Base-by-base conservation (phyloP, 352 stramenopile genomes). In the Phytopythium aichiense region DNA sequence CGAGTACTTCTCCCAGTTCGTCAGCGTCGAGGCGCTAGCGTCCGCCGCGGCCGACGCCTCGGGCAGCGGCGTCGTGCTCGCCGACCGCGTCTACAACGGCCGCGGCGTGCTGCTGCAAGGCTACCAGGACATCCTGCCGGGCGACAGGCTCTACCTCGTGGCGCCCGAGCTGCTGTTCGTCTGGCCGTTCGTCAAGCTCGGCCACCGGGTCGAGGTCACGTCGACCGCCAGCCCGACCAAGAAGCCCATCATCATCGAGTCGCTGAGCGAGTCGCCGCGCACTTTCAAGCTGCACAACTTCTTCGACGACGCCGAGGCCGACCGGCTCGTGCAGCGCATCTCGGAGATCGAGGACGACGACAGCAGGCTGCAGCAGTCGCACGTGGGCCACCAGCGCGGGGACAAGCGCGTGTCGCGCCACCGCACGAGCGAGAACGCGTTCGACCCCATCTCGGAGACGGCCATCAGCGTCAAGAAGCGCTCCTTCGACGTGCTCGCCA, bases 211-310 rank as follows among this genome's bases (percentile, higher is more conserved):
- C 60, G 70, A 72, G 22, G 61, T 94, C 57, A 69, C 68, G 33
- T 76, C 78, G 4, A 52, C 74, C 48, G 62, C 76, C 25, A 91
- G 79, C 42, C 81, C 81, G 12, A 92, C 78, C 42, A 71, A 75
- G 50, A 65, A 80, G 56, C 67, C 77, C 4, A 72, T 92, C 53
- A 69, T 92, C 43, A 77, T 94, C 40, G 85, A 92, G 67, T 91
- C 81, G 43, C 68, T 92, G 9, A 88, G 74, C 20, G 85, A 94
- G 55, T 90, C 76, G 20, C 91, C 91, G 16, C 79, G 89, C 23
- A 88, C 91, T 48, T 96, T 96, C 69, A 77, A 81, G 52, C 50
- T 97, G 46, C 75, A 94, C 72, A 87, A 96, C 54, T 97, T 97
- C 56, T 94, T 97, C 63, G 85, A 72, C 48, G 63, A 72, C 28